Percentiles rank a stretch among this genome's conserved stretches.
These are phyloP conservation scores for Hypomontagnella submonticulosa DNA, from an alignment of 495 filamentous ascomycete genomes.

Conservation along the genomic window DNA sequence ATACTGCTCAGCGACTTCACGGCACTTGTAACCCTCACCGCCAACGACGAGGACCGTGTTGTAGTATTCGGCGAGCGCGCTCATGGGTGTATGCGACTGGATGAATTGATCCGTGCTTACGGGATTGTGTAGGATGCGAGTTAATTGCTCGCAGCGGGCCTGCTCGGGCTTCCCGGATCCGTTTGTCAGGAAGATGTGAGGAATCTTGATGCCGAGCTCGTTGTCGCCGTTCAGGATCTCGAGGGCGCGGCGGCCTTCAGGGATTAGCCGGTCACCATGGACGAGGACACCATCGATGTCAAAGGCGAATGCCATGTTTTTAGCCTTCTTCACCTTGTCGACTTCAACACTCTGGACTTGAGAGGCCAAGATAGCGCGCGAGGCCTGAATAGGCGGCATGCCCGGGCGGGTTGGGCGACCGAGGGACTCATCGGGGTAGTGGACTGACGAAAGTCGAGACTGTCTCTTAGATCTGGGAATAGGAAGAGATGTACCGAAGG, in stretches of 20 bases:
- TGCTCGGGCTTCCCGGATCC: constrained; percentile 71
- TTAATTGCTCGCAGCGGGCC: constrained; percentile 67
- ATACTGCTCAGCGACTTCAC: constrained; percentile 72
- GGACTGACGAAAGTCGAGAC: constrained; percentile 70
- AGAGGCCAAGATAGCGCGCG: constrained; percentile 75
- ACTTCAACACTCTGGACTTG: constrained; percentile 77
- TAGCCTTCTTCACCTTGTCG: constrained; percentile 71
- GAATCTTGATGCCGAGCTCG: constrained; percentile 75
- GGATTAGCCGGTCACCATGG: constrained; percentile 72
- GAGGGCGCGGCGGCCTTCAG: constrained; percentile 66
- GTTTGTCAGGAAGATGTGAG: constrained; percentile 77
- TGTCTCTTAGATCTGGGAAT: constrained; percentile 78
- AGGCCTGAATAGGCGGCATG: constrained; percentile 62
- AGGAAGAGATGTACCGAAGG: constrained; percentile 79
- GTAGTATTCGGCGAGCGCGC: constrained; percentile 73
- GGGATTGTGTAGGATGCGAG: constrained; percentile 66
- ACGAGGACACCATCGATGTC: constrained; percentile 75
- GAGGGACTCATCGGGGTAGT: constrained; percentile 52
- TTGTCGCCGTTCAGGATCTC: constrained; percentile 75
- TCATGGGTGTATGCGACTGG: constrained; percentile 75
- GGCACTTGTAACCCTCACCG: constrained; percentile 72
- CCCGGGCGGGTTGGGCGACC: constrained; percentile 55
- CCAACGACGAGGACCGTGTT: constrained; percentile 72
- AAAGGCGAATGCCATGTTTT: constrained; percentile 75
- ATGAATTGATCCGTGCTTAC: constrained; percentile 74